phyloP scores from a whole-genome alignment of 208 protist species.

The Leishmania aethiopica region DNA sequence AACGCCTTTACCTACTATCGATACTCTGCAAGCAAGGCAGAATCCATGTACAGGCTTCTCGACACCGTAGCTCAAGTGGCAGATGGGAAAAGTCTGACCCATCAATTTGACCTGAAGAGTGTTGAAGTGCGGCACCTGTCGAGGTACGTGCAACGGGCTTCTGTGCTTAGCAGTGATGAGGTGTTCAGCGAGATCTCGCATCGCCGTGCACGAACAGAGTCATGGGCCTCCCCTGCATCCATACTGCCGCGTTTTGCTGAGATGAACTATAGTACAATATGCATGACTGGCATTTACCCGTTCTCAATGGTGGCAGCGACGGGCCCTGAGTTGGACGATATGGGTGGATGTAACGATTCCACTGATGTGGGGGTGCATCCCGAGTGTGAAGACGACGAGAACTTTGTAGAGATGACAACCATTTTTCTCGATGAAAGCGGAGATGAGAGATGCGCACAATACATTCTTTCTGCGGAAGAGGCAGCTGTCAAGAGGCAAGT shows the following conservation, averaged over 20 bases:
- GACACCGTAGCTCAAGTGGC: slow-evolving; percentile 17
- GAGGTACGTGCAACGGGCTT: slow-evolving; percentile 11
- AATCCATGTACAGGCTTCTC: slow-evolving; percentile 6
- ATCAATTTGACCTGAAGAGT: slow-evolving; percentile 5
- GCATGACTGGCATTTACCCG: not conserved
- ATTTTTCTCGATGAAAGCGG: not conserved
- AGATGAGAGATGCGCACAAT: slow-evolving; percentile 1
- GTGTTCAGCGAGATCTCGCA: slow-evolving; percentile 4
- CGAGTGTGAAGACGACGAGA: not conserved
- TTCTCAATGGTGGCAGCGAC: not conserved
- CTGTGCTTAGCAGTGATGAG: slow-evolving; percentile 17
- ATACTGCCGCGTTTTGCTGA: not conserved
- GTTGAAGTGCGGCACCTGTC: not conserved
- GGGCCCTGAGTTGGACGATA: not conserved
- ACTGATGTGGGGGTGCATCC: not conserved
- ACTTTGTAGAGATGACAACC: slow-evolving; percentile 6
- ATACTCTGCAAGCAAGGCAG: slow-evolving; percentile 4
- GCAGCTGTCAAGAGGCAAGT: slow-evolving; percentile 11
- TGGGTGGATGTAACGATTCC: not conserved
- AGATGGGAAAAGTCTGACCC: not conserved
- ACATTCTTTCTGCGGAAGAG: slow-evolving; percentile 14
- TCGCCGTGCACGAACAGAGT: not conserved
- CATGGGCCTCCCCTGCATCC: not conserved
- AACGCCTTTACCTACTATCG: slow-evolving; percentile 27
- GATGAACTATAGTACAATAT: slow-evolving; percentile 7